Evolutionary conservation across 2,329 filamentous ascomycete genomes (phyloP), one percentile per base, ranked within the genome.

Genomic region (Claviceps humidiphila): DNA sequence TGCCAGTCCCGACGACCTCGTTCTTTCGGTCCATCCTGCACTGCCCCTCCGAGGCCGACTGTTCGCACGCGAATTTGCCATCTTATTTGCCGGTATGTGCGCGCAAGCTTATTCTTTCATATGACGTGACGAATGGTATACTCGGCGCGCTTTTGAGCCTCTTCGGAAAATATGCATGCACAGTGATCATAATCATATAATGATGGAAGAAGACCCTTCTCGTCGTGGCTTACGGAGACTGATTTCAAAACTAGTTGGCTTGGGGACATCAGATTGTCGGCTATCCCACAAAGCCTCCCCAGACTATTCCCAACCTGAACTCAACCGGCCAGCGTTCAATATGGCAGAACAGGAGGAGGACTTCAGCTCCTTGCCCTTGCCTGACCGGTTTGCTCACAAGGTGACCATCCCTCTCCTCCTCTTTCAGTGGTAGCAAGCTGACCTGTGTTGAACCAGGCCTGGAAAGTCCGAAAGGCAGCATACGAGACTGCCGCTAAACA

Each of bases 391-490:
- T 71, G 74, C 79, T 51, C 89, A 95, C 74, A 95, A 95, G 74
- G 81, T 84, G 61, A 51, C 34, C n/a, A 47, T 20, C 34, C 38
- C 17, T 16, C 20, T 42, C 20, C 40, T 26, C n/a, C 17, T 43
- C 20, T 43, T 17, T 24, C 24, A 39, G 26, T 30, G 9, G 30
- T 39, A 8, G 6, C 8, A 17, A 26, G 41, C 56, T 58, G 51
- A 60, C 49, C 54, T 54, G 48, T 52, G 34, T 2, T 50, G 26
- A 3, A 5, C 4, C 26, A 87, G 85, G 81, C 87, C 63, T 98
- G 93, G 93, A 98, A 98, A 77, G 90, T 95, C 43, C 81, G 93
- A 63, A 98, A 98, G 72, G 82, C 82, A 64, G 93, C 84, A 51
- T 98, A 97, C 66, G 93, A 98, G 75, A 89, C 93, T 59, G 90